A percentile compares a stretch with the other conserved stretches of the same genome.
phyloP scores from a whole-genome alignment of 768 basidiomycete genomes.

The Mycena chlorophos region DNA sequence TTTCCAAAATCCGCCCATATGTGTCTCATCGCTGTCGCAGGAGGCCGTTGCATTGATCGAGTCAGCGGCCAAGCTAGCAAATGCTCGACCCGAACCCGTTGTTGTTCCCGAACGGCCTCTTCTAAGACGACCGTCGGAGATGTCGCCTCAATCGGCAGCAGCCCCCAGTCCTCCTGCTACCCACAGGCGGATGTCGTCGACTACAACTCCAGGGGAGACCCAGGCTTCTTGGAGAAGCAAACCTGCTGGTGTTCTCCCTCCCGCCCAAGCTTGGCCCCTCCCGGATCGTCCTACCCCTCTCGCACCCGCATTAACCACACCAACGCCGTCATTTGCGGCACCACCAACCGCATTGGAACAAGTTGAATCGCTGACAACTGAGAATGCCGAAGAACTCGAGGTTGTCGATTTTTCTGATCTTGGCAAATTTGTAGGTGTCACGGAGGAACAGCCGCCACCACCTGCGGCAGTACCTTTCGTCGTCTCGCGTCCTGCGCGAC shows the following conservation, averaged over 20 bases:
- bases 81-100: slow-evolving; percentile 3
- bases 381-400: slow-evolving; percentile 64
- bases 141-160: slow-evolving; percentile 28
- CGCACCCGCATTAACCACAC: slow-evolving; percentile 8
- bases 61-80: slow-evolving; percentile 12
- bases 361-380: slow-evolving; percentile 45
- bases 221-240: slow-evolving; percentile 64
- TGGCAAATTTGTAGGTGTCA: slow-evolving; percentile 61
- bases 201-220: slow-evolving; percentile 40
- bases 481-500: slow-evolving; percentile 39
- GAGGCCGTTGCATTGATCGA: slow-evolving; percentile 23
- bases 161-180: slow-evolving; percentile 28
- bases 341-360: slow-evolving; percentile 42
- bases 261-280: slow-evolving; percentile 34
- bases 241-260: slow-evolving; percentile 31
- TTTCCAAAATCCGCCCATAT: background rate
- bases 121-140: slow-evolving; percentile 37
- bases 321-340: slow-evolving; percentile 23
- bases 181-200: slow-evolving; percentile 29
- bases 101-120: slow-evolving; percentile 19
- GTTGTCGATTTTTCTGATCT: slow-evolving; percentile 82
- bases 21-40: slow-evolving; percentile 7
- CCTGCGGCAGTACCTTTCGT: slow-evolving; percentile 15
- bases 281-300: slow-evolving; percentile 22
- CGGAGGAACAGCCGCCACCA: slow-evolving; percentile 26